Conservation (phyloP, 805 yeast genomes). For the Tetrapisispora arboricola region DNA sequence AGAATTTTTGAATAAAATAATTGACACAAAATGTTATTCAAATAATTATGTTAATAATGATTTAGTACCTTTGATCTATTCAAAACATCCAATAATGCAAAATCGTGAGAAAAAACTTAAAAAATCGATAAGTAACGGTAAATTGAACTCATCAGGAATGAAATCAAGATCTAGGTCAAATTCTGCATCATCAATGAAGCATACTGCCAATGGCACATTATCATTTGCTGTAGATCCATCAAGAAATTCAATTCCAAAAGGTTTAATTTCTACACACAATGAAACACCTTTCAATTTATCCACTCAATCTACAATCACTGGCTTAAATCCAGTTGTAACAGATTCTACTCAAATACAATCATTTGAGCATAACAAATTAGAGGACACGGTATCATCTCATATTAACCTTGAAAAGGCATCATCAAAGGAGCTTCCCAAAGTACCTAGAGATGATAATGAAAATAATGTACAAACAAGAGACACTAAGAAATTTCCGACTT, state of each 20-base stretch:
- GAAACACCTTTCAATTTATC: conserved; percentile 24
- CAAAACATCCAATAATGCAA: conserved; percentile 54
- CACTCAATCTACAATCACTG: background rate
- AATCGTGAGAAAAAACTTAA: background rate
- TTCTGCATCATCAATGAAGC: background rate
- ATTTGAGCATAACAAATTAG: background rate
- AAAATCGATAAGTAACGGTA: background rate
- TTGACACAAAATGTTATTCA: conserved; percentile 12
- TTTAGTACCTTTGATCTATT: conserved; percentile 59
- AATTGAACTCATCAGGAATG: background rate
- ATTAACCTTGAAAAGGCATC: background rate
- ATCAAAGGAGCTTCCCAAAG: background rate
- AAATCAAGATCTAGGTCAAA: conserved; percentile 2
- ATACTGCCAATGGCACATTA: conserved; percentile 9
- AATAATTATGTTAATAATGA: conserved; percentile 30
- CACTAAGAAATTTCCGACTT: background rate
- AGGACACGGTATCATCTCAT: background rate
- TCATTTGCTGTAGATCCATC: conserved; percentile 24
- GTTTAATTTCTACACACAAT: conserved; percentile 27
- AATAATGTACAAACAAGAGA: background rate
- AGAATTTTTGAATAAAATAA: conserved; percentile 46
- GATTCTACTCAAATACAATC: background rate
- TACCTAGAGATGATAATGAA: background rate
- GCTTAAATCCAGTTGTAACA: background rate
- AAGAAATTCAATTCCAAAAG: conserved; percentile 24